These are phyloP conservation scores for Dittrichia graveolens DNA, from an alignment of 129 eudicot genomes.

Conservation along the genomic window DNA sequence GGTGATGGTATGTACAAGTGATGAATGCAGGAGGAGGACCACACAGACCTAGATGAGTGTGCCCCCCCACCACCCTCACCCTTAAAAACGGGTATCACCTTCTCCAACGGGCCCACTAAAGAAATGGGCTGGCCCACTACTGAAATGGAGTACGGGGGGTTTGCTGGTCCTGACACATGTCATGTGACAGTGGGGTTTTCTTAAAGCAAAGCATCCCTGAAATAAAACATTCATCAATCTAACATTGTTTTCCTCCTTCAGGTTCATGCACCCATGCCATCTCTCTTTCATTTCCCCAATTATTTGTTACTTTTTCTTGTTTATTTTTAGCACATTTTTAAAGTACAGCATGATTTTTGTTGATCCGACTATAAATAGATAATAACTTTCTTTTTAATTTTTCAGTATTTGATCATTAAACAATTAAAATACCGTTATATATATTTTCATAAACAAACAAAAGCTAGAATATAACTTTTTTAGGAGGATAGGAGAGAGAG, in stretches of 20 bases:
- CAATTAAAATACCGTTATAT: too few species aligned
- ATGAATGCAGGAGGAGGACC: conserved; percentile 28
- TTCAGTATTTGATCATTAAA: too few species aligned
- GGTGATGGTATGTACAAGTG: conserved; percentile 3
- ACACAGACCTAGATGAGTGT: conserved; percentile 35
- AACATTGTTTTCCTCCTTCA: conserved; percentile 3
- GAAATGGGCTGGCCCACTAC: conserved; percentile 37
- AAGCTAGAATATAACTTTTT: too few species aligned
- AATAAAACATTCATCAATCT: conserved; percentile 14
- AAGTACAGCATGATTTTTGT: conserved; percentile 6
- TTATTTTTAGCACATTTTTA: neutral
- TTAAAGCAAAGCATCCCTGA: conserved; percentile 38
- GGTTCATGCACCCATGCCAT: conserved; percentile 36
- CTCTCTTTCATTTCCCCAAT: neutral
- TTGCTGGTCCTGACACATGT: conserved; percentile 45
- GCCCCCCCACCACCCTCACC: conserved; percentile 22
- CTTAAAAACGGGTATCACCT: conserved; percentile 25
- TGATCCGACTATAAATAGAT: neutral
- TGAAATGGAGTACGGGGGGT: conserved; percentile 39
- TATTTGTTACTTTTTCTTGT: neutral
- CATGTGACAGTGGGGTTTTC: conserved; percentile 51
- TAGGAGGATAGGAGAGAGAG: too few species aligned
- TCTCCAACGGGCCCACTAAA: conserved; percentile 28
- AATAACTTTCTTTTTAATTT: too few species aligned
- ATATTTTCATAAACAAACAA: too few species aligned